Evolutionary conservation across 2,329 filamentous ascomycete genomes (phyloP), one percentile per base, ranked within the genome.

Genomic region (Juglanconis juglandina): DNA sequence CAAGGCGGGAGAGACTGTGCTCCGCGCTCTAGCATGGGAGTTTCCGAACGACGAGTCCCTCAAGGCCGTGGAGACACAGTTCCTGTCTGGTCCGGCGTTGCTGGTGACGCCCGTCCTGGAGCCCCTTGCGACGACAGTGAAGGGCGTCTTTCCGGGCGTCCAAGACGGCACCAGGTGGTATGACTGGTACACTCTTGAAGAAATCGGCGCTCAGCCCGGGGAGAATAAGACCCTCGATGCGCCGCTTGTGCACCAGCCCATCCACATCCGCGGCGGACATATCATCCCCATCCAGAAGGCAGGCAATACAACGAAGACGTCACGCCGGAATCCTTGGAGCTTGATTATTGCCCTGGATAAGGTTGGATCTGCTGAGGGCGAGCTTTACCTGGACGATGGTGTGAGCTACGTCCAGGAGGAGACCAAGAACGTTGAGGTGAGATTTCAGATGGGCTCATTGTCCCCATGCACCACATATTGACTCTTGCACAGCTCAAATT

Each of bases 201-300:
- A 52, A 34, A 34, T 52, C 17, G 50, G 39, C 34, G 50, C 50
- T 5, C 24, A 52, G 34, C 50, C 33, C 14, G 50, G 50, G 7
- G 50, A 52, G 50, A 52, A 52, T n/a, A 52, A 52, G 50, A 52
- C 50, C 14, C 34, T 52, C 30, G 50, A 52, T 30, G 50, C 35
- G 14, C 50, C 50, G 4, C 34, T 52, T 4, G n/a, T 52, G 50
- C 50, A 52, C 34, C 50, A 52, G 50, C 50, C 50, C 14, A 13
- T 52, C 9, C 50, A 52, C 50, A 52, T 52, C 17, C 50, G 50
- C 4, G 50, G 50, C n/a, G 50, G 50, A 11, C 39, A 52, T 17
- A 41, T 52, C 50, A 52, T 52, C 24, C 50, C 50, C 13, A 52
- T 52, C 4, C 50, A 52, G 50, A 52, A 52, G 34, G 50, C 50